Conservation (phyloP, 176 grass and related monocot genomes). For the Eleusine coracana region DNA sequence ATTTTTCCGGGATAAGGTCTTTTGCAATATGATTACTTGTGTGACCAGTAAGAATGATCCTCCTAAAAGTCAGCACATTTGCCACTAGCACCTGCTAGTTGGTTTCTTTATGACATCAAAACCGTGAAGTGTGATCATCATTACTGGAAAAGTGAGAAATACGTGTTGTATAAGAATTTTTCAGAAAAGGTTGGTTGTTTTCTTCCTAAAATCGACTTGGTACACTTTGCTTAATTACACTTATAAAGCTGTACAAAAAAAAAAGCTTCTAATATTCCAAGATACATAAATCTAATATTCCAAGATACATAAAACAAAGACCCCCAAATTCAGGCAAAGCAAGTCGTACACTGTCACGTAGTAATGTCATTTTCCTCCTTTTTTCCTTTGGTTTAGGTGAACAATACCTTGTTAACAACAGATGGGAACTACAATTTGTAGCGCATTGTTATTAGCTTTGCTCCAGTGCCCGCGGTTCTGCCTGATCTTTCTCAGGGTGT, state of each 20-base stretch:
- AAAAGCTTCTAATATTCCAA: neutral
- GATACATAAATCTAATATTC: neutral
- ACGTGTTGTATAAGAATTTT: neutral
- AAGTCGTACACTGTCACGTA: neutral
- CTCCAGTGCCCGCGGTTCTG: neutral
- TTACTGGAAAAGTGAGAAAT: neutral
- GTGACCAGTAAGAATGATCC: slow-evolving; percentile 26
- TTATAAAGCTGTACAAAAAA: neutral
- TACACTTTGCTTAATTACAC: neutral
- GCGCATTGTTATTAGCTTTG: neutral
- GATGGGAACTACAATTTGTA: neutral
- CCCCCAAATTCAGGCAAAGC: neutral
- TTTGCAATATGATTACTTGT: slow-evolving; percentile 37
- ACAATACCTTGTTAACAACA: slow-evolving; percentile 17
- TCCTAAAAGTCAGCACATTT: slow-evolving; percentile 38
- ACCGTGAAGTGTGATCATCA: slow-evolving; percentile 11
- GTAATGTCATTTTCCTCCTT: slow-evolving; percentile 40
- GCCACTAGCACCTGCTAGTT: slow-evolving; percentile 27
- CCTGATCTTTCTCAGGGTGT: slow-evolving; percentile 11
- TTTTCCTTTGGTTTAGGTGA: slow-evolving; percentile 42
- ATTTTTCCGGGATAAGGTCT: slow-evolving; percentile 13
- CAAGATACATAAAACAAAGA: neutral
- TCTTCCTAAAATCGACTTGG: neutral
- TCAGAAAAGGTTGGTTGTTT: neutral
- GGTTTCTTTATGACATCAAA: slow-evolving; percentile 36